These are phyloP conservation scores for Arthrobotrys sphaeroides DNA, from an alignment of 2,329 filamentous ascomycete genomes.

Conservation along the genomic window DNA sequence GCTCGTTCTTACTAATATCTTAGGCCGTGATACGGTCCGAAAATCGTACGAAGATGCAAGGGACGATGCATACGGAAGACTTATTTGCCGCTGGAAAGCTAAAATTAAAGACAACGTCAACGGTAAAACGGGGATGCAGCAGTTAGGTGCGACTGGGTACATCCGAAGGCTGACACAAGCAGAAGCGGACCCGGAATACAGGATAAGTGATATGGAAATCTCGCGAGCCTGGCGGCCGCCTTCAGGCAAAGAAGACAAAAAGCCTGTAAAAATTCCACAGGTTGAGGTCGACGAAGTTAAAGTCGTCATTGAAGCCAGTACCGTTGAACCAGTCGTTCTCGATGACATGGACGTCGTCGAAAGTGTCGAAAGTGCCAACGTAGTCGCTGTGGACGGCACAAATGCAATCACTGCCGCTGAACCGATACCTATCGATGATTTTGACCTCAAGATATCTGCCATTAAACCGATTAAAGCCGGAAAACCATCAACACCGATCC, in stretches of 20 bases:
- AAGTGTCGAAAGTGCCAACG: too few species aligned
- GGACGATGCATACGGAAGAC: conserved; percentile 59
- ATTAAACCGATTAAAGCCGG: neutral
- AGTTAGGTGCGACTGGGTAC: conserved; percentile 54
- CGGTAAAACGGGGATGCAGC: conserved; percentile 55
- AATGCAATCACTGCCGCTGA: neutral
- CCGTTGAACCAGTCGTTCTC: too few species aligned
- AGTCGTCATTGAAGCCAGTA: too few species aligned
- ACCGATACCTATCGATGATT: neutral
- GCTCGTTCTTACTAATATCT: conserved; percentile 37
- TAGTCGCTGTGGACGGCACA: neutral
- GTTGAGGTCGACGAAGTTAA: neutral
- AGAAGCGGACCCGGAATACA: conserved; percentile 58
- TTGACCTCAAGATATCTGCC: neutral
- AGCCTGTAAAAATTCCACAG: neutral
- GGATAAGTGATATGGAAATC: conserved; percentile 56
- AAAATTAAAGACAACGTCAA: conserved; percentile 58
- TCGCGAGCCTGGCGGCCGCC: conserved; percentile 54
- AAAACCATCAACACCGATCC: neutral
- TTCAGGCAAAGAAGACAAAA: neutral
- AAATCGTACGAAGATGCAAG: conserved; percentile 53
- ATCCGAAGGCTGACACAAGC: conserved; percentile 57
- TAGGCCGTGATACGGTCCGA: conserved; percentile 27
- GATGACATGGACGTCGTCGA: neutral
- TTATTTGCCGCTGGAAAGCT: conserved; percentile 61